These are phyloP conservation scores for Trametes sanguinea DNA, from an alignment of 768 basidiomycete species.

Conservation along the genomic window DNA sequence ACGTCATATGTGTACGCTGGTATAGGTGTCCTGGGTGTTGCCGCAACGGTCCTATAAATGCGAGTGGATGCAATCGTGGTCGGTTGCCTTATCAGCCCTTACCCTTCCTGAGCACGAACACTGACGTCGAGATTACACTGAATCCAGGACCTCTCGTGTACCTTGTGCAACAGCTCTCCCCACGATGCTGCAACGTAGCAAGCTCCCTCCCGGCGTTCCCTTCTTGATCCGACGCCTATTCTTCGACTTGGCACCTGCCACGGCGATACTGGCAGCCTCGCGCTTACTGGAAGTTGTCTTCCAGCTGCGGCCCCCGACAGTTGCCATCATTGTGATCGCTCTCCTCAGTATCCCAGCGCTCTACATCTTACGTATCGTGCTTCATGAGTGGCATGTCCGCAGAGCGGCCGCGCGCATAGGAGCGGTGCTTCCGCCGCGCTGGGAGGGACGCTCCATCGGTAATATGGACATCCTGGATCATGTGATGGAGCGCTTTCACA, in stretches of 20 bases:
- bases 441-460: constrained; percentile 35
- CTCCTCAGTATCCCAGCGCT: constrained; percentile 3
- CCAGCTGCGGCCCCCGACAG: background rate
- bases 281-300: background rate
- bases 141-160: background rate
- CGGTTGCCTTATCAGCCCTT: background rate
- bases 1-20: no score
- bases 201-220: background rate
- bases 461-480: constrained; percentile 37
- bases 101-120: background rate
- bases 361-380: background rate
- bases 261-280: background rate
- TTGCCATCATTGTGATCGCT: background rate
- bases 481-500: constrained; percentile 21
- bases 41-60: no score
- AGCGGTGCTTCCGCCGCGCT: constrained; percentile 29
- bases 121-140: background rate
- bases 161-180: background rate
- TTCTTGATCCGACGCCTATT: background rate
- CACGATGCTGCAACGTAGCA: background rate
- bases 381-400: background rate
- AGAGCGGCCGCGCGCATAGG: constrained; percentile 3
- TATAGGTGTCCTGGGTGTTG: no score
- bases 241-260: background rate
- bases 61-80: no score